Evolutionary conservation across 1,284 basidiomycete species (phyloP).

Genomic region (Pulchroboletus neoregius): DNA sequence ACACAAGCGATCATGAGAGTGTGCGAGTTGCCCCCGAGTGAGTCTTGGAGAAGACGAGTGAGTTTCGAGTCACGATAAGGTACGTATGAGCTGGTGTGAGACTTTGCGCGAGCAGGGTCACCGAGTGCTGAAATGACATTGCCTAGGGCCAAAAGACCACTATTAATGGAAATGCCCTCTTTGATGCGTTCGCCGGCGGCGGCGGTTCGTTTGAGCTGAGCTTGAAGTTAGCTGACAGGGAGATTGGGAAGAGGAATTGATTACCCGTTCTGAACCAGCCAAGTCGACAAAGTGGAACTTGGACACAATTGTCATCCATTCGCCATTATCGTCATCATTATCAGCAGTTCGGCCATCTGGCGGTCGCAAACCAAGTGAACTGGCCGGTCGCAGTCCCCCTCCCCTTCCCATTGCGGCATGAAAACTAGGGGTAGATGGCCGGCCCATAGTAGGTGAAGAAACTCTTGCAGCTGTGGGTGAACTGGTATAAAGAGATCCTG

Average conservation of each 20-base stretch:
- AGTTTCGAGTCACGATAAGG: conserved; percentile 98
- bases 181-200: conserved; percentile 94
- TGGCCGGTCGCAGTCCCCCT: conserved; percentile 66
- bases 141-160: conserved; percentile 91
- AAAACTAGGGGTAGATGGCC: conserved; percentile 74
- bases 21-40: conserved; percentile 96
- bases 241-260: conserved; percentile 27
- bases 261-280: conserved; percentile 90
- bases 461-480: conserved; percentile 46
- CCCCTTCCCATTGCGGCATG: conserved; percentile 66
- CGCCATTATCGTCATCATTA: conserved; percentile 62
- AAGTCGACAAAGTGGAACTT: conserved; percentile 99
- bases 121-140: conserved; percentile 98
- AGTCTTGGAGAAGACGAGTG: conserved; percentile 91
- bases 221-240: conserved; percentile 18
- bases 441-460: conserved; percentile 68
- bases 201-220: conserved; percentile 85
- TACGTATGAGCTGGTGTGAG: conserved; percentile 76
- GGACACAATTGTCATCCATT: conserved; percentile 87
- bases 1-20: conserved; percentile 99
- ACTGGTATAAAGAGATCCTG: conserved; percentile 62
- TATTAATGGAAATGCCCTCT: conserved; percentile 97
- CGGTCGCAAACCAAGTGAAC: conserved; percentile 59
- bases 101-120: conserved; percentile 82
- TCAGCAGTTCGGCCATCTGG: conserved; percentile 44